Conservation (phyloP, 2,329 filamentous ascomycete species). For the Shiraia bambusicola region DNA sequence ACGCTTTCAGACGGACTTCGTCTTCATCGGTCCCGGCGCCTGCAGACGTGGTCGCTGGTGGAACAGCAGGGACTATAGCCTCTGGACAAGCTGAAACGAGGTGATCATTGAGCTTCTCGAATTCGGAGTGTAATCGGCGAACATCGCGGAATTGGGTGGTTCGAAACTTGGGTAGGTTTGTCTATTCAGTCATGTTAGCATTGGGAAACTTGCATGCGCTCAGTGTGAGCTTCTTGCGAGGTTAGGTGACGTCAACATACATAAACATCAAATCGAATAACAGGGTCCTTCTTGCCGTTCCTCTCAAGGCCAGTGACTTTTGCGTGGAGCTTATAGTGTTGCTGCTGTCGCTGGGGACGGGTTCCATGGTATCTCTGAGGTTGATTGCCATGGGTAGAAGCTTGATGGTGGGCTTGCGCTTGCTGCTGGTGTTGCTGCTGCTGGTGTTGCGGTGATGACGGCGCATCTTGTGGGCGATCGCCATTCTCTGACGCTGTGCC, state of each 20-base stretch:
- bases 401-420: constrained; percentile 39
- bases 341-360: constrained; percentile 53
- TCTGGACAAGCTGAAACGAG: constrained; percentile 97
- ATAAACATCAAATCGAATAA: constrained; percentile 93
- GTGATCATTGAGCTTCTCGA: constrained; percentile 93
- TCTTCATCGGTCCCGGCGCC: constrained; percentile 96
- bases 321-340: constrained; percentile 82
- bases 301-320: constrained; percentile 94
- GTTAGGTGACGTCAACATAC: constrained; percentile 53
- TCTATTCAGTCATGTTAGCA: constrained; percentile 57
- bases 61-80: constrained; percentile 88
- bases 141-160: constrained; percentile 99
- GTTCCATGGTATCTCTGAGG: constrained; percentile 50
- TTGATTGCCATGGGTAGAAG: constrained; percentile 44
- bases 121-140: constrained; percentile 91
- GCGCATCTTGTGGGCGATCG: constrained; percentile 39
- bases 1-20: constrained; percentile 81
- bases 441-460: constrained; percentile 27
- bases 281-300: constrained; percentile 92
- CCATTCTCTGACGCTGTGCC: constrained; percentile 34
- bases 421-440: constrained; percentile 40
- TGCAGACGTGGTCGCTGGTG: constrained; percentile 89
- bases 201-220: neutral
- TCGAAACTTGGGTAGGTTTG: constrained; percentile 95
- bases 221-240: neutral